A percentile compares a stretch with the other conserved stretches of the same genome.
phyloP scores from a whole-genome alignment of 2,329 filamentous ascomycete species.

The Coniella vitis region DNA sequence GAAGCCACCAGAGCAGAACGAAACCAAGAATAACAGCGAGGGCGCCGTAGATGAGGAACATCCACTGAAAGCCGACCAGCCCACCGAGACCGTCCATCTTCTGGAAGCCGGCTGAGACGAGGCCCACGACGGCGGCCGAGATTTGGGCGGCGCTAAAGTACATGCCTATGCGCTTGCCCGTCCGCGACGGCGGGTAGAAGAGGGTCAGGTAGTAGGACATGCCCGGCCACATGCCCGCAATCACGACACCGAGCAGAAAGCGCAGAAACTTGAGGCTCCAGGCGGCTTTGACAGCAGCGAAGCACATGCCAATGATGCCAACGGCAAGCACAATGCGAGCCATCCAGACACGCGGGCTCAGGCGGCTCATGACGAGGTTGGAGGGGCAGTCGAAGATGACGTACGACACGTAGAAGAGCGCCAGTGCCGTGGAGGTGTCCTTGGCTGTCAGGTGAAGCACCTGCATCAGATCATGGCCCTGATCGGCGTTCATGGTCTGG shows the following conservation, averaged over 20 bases:
- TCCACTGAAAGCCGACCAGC: slow-evolving; percentile 80
- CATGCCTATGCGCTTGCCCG: slow-evolving; percentile 79
- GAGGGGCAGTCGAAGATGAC: slow-evolving; percentile 85
- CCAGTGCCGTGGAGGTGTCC: slow-evolving; percentile 76
- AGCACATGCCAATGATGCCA: slow-evolving; percentile 75
- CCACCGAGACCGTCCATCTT: slow-evolving; percentile 76
- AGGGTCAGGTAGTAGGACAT: slow-evolving; percentile 91
- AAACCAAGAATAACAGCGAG: slow-evolving; percentile 67
- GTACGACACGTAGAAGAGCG: slow-evolving; percentile 88
- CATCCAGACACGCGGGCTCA: slow-evolving; percentile 88
- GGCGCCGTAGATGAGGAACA: slow-evolving; percentile 84
- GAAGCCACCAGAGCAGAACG: slow-evolving; percentile 79
- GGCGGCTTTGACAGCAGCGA: slow-evolving; percentile 71
- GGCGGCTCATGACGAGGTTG: slow-evolving; percentile 78
- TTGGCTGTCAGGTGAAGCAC: slow-evolving; percentile 63
- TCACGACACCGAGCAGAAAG: slow-evolving; percentile 77
- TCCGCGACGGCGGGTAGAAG: slow-evolving; percentile 83
- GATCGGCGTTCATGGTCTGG: slow-evolving; percentile 80
- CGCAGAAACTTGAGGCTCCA: slow-evolving; percentile 88
- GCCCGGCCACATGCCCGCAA: slow-evolving; percentile 91
- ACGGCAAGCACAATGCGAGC: slow-evolving; percentile 83
- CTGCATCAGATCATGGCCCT: slow-evolving; percentile 67
- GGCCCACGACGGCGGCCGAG: slow-evolving; percentile 79
- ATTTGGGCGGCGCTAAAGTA: slow-evolving; percentile 88
- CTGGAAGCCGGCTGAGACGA: slow-evolving; percentile 88